Conservation (phyloP, 2,329 filamentous ascomycete genomes). For the Trichoderma semiorbis region DNA sequence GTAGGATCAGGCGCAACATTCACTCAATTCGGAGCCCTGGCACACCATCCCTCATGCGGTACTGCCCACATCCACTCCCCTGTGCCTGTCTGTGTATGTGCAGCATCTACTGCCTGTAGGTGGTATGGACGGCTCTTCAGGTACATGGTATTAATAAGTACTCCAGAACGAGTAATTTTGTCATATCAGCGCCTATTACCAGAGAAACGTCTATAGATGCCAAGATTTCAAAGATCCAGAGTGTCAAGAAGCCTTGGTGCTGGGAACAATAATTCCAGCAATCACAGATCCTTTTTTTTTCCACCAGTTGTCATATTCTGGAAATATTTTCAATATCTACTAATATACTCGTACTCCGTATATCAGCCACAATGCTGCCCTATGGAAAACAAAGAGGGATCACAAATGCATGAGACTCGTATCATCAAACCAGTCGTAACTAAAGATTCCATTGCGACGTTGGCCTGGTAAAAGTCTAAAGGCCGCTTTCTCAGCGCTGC, state of each 20-base stretch:
- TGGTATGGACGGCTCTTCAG: not conserved
- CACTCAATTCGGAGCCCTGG: conserved; percentile 1
- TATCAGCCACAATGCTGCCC: not conserved
- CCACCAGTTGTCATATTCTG: not conserved
- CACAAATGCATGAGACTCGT: not conserved
- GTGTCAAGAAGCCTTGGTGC: not conserved
- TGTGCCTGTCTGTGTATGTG: not conserved
- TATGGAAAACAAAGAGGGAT: not conserved
- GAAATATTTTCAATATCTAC: not conserved
- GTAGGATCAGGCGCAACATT: conserved; percentile 13
- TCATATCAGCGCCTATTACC: not conserved
- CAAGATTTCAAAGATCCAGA: not conserved
- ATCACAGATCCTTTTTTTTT: not conserved
- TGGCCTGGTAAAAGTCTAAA: not conserved
- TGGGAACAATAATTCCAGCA: not conserved
- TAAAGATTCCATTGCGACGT: not conserved
- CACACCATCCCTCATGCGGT: not conserved
- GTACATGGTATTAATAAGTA: not conserved
- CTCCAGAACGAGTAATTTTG: not conserved
- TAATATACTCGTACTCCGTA: not conserved
- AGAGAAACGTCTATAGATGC: not conserved
- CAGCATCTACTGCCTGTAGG: not conserved
- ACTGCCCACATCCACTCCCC: not conserved
- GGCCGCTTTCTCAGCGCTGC: not conserved
- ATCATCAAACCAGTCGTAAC: not conserved